Percentiles rank a stretch among this genome's conserved stretches.
These are phyloP conservation scores for Eutypella sp. DNA, from an alignment of 2,329 filamentous ascomycete genomes.

Conservation along the genomic window DNA sequence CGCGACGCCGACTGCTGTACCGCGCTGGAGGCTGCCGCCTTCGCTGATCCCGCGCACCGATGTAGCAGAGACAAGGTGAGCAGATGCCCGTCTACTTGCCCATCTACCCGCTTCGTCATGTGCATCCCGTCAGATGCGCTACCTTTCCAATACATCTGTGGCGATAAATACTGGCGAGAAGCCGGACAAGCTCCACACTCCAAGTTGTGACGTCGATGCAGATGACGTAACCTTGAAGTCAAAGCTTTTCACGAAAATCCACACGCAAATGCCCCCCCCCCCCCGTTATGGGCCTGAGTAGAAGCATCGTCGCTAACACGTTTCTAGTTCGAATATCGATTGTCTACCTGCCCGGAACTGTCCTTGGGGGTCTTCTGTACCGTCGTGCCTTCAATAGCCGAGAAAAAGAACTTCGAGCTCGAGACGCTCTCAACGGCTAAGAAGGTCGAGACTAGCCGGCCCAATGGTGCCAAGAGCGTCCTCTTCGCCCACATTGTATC, in stretches of 20 bases:
- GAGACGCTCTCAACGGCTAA: constrained; percentile 50
- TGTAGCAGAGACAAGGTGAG: constrained; percentile 50
- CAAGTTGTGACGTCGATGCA: background rate
- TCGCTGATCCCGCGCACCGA: constrained; percentile 43
- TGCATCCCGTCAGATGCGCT: background rate
- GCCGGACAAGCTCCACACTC: too few relatives aligned
- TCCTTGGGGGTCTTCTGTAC: constrained; percentile 77
- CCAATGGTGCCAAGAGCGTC: constrained; percentile 51
- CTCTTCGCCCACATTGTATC: constrained; percentile 75
- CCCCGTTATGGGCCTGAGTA: too few relatives aligned
- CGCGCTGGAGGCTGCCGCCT: constrained; percentile 51
- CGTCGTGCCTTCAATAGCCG: constrained; percentile 36
- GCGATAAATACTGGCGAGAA: too few relatives aligned
- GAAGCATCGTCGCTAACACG: constrained; percentile 3
- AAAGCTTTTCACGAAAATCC: background rate
- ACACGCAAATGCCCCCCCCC: constrained; percentile 1
- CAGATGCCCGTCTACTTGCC: too few relatives aligned
- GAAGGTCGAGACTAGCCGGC: constrained; percentile 55
- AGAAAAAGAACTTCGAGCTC: constrained; percentile 41
- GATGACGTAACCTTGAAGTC: background rate
- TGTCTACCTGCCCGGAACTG: constrained; percentile 69
- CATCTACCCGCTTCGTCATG: background rate
- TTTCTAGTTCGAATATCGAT: constrained; percentile 67
- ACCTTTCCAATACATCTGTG: background rate
- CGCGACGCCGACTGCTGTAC: constrained; percentile 59